Conservation (phyloP, 345 rosid genomes). For the Lagerstroemia speciosa region DNA sequence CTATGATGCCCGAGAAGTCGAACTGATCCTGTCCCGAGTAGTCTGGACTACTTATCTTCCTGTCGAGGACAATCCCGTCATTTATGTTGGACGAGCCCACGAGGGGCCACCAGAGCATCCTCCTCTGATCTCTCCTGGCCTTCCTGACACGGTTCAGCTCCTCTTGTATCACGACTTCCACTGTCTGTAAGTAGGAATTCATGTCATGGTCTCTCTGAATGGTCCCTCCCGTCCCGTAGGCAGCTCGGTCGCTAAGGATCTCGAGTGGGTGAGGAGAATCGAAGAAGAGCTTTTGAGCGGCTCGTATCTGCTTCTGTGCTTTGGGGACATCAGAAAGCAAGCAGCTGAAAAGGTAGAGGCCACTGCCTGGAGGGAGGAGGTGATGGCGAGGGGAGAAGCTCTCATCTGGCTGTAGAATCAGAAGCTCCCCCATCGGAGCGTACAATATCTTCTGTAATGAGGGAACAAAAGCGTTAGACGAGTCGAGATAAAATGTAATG, state of each 20-base stretch:
- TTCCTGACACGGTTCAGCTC: slow-evolving; percentile 61
- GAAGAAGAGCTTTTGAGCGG: slow-evolving; percentile 64
- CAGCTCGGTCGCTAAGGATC: slow-evolving; percentile 70
- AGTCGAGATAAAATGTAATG: no score
- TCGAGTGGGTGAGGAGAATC: slow-evolving; percentile 98
- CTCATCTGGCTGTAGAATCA: slow-evolving; percentile 89
- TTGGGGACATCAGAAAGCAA: slow-evolving; percentile 27
- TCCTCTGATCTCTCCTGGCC: slow-evolving; percentile 42
- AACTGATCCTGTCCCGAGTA: slow-evolving; percentile 21
- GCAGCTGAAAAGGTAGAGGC: slow-evolving; percentile 52
- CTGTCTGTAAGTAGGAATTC: slow-evolving; percentile 65
- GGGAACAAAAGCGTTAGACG: not conserved
- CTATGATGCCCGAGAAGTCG: slow-evolving; percentile 55
- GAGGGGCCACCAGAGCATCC: slow-evolving; percentile 67
- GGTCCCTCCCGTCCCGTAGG: slow-evolving; percentile 83
- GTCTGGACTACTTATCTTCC: slow-evolving; percentile 20
- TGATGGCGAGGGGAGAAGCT: slow-evolving; percentile 75
- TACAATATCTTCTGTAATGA: slow-evolving; percentile 55
- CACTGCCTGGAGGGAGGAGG: slow-evolving; percentile 88
- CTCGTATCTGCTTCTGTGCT: slow-evolving; percentile 51
- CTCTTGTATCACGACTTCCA: slow-evolving; percentile 54
- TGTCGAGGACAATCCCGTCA: slow-evolving; percentile 25
- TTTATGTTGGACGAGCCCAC: slow-evolving; percentile 22
- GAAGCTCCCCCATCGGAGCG: slow-evolving; percentile 90
- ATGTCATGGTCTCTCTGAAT: slow-evolving; percentile 90